These are phyloP conservation scores for Adansonia digitata DNA, from an alignment of 345 rosid species.

Conservation along the genomic window DNA sequence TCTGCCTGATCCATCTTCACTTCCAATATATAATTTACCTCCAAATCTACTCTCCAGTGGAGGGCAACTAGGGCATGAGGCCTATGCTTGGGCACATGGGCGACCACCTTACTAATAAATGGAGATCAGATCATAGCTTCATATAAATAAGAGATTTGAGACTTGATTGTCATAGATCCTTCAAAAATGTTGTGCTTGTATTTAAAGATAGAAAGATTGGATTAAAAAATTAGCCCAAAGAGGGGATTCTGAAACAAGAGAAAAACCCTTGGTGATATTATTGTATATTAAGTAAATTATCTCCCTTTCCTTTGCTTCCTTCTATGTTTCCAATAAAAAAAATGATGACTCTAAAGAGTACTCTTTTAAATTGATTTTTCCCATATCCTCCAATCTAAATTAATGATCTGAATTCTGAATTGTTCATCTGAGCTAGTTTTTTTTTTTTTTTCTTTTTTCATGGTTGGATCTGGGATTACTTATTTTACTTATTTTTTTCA, in stretches of 20 bases:
- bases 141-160: neutral
- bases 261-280: conserved; percentile 3
- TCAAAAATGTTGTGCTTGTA: conserved; percentile 7
- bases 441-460: too few relatives aligned
- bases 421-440: too few relatives aligned
- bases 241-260: conserved; percentile 11
- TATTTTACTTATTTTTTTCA: too few relatives aligned
- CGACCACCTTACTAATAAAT: conserved; percentile 46
- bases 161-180: conserved; percentile 3
- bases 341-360: conserved; percentile 1
- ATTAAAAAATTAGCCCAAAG: too few relatives aligned
- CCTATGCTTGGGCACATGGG: conserved; percentile 52
- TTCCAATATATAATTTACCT: conserved; percentile 48
- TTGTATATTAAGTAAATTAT: conserved; percentile 23
- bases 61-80: conserved; percentile 67
- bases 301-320: conserved; percentile 6
- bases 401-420: too few relatives aligned
- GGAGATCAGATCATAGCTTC: neutral
- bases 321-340: conserved; percentile 27
- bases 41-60: conserved; percentile 50
- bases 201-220: conserved; percentile 10
- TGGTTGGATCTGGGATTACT: too few relatives aligned
- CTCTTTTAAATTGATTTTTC: conserved; percentile 11
- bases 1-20: conserved; percentile 44
- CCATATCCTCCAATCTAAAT: too few relatives aligned